These are phyloP conservation scores for Bipolaris oryzae DNA, from an alignment of 2,329 filamentous ascomycete species.

Conservation along the genomic window DNA sequence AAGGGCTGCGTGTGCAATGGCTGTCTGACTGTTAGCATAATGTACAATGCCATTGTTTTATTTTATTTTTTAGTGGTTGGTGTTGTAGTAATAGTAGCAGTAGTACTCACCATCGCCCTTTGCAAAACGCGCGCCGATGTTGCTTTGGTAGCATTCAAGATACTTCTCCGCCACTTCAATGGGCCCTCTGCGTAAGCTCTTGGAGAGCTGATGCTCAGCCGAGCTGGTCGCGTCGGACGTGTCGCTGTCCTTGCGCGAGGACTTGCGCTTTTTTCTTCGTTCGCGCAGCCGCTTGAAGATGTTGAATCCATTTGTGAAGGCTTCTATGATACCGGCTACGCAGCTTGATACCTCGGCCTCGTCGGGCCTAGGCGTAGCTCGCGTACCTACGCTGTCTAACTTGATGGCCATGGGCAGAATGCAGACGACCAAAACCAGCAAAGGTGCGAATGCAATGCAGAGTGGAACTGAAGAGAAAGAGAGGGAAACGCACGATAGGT, in stretches of 20 bases:
- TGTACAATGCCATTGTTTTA: background rate
- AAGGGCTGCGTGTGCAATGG: conserved; percentile 54
- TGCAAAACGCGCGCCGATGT: conserved; percentile 49
- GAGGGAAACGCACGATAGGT: conserved; percentile 16
- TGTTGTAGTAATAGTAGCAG: too few species aligned
- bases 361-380: conserved; percentile 22
- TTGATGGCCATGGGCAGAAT: conserved; percentile 34
- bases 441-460: conserved; percentile 9
- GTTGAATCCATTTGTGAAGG: conserved; percentile 54
- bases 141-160: conserved; percentile 43
- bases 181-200: conserved; percentile 50
- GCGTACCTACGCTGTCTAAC: conserved; percentile 19
- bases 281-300: conserved; percentile 53
- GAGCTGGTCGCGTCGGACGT: conserved; percentile 29
- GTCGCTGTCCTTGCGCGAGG: conserved; percentile 26
- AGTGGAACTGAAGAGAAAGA: conserved; percentile 13
- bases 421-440: conserved; percentile 19
- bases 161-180: conserved; percentile 53
- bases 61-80: too few species aligned
- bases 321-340: conserved; percentile 52
- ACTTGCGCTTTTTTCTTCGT: conserved; percentile 40
- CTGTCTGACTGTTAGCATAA: conserved; percentile 30
- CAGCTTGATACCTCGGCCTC: conserved; percentile 42
- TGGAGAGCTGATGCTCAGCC: conserved; percentile 48
- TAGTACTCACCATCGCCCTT: conserved; percentile 53